A percentile compares a stretch with the other conserved stretches of the same genome.
These are phyloP conservation scores for Talaromyces stipitatus DNA, from an alignment of 495 filamentous ascomycete species.

Conservation along the genomic window DNA sequence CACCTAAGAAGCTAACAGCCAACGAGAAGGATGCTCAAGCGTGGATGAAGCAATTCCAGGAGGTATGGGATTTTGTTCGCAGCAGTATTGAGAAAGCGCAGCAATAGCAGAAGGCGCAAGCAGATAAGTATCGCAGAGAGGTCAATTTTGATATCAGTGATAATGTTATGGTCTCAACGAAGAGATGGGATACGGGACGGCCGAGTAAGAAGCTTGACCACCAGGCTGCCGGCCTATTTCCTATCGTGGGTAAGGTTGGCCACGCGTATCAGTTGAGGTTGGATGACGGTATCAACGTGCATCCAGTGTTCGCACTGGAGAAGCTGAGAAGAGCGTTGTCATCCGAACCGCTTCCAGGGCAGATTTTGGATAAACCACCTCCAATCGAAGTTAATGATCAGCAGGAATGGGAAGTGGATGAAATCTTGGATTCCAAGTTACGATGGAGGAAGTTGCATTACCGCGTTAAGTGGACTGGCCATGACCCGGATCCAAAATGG, in stretches of 20 bases:
- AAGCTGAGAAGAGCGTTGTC: constrained; percentile 1
- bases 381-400: not conserved
- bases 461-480: not conserved
- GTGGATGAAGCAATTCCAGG: not conserved
- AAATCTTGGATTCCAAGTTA: not conserved
- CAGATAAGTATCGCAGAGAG: not conserved
- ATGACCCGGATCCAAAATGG: constrained; percentile 2
- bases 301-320: constrained; percentile 10
- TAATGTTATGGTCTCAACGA: not conserved
- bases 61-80: not conserved
- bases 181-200: not conserved
- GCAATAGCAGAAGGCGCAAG: not conserved
- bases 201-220: not conserved
- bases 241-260: not conserved
- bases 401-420: constrained; percentile 9
- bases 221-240: not conserved
- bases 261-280: too few relatives aligned
- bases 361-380: not conserved
- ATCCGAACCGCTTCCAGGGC: not conserved
- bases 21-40: not conserved
- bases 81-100: not conserved
- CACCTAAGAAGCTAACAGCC: not conserved
- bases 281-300: constrained; percentile 13
- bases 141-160: constrained; percentile 3
- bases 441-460: constrained; percentile 8